phyloP scores from a whole-genome alignment of 768 basidiomycete genomes.

The Suillus subaureus region DNA sequence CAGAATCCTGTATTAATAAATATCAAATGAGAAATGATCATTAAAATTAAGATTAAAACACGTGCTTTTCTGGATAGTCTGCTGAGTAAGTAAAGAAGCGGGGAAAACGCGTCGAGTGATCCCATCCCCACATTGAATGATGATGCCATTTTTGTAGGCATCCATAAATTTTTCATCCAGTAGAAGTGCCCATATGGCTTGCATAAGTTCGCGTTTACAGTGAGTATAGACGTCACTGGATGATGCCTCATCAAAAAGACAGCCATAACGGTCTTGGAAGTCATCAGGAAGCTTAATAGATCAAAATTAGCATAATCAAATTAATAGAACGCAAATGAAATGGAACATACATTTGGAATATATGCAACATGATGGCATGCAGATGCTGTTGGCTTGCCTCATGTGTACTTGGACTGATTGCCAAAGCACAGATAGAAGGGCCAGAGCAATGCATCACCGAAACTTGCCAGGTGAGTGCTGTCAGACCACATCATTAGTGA shows the following conservation, averaged over 20 bases:
- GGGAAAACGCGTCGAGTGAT: slow-evolving; percentile 19
- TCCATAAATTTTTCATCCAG: slow-evolving; percentile 21
- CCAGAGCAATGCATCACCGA: slow-evolving; percentile 17
- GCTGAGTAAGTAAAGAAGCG: slow-evolving; percentile 23
- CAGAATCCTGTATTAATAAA: slow-evolving; percentile 16
- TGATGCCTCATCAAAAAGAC: background rate
- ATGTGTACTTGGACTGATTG: slow-evolving; percentile 19
- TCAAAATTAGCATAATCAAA: background rate
- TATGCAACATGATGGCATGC: slow-evolving; percentile 18
- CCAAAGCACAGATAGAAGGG: slow-evolving; percentile 19
- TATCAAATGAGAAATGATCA: background rate
- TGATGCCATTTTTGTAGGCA: slow-evolving; percentile 22
- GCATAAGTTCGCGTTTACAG: slow-evolving; percentile 22
- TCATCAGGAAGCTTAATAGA: slow-evolving; percentile 6
- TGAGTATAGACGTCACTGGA: slow-evolving; percentile 15
- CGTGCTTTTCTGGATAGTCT: slow-evolving; percentile 30
- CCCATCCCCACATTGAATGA: slow-evolving; percentile 20
- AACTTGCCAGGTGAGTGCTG: slow-evolving; percentile 25
- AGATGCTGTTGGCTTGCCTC: slow-evolving; percentile 13
- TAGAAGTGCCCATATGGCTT: slow-evolving; percentile 18
- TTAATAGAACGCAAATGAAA: background rate
- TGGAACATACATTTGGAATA: slow-evolving; percentile 10
- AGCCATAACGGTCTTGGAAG: background rate
- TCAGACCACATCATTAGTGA: slow-evolving; percentile 29
- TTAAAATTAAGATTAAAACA: background rate